Base-by-base conservation (phyloP, 1,284 basidiomycete genomes). In the Tilletia setariae region DNA sequence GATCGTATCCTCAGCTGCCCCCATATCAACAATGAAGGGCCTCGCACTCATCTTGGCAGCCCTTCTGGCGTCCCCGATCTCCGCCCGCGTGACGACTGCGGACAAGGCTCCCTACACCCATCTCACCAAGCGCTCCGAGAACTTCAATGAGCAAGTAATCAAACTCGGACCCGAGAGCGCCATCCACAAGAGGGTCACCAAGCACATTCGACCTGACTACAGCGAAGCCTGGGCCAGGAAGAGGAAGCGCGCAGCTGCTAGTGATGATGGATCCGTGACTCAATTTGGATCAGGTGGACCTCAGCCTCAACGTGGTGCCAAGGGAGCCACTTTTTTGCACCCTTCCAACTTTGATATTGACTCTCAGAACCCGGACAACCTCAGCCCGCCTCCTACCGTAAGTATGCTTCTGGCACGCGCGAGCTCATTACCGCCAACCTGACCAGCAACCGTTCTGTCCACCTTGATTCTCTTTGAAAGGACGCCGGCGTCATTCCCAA, bases 181-280 rank as follows among this genome's bases (percentile, higher is more conserved):
- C 23, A 49, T 69, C 15, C 68, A 69, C 53, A 43, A 43, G 9
- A 65, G 68, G 15, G 65, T 69, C 25, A 35, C 65, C 4, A 63
- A 65, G 6, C 68, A 69, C 65, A 64, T 69, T 21, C 68, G 68
- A 11, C 68, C 68, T 16, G 51, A 53, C 51, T 53, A 53, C 23
- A 53, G 21, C 51, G 13, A 23, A 21, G 51, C 51, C 51, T 53
- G 51, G 51, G 35, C 35, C 6, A 21, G 28, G 23, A 53, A 28
- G 51, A 53, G 51, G 15, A 53, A 25, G 21, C 51, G 51, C 51
- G 51, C 51, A 3, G 21, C 51, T 53, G 35, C 35, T 40, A 40
- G 35, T 40, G 51, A 53, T 28, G 51, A 53, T 28, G 51, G 51
- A n/a, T 53, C 51, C 7, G 28, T 53, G 21, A 53, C 51, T 23